Percentiles rank a stretch among this genome's conserved stretches.
phyloP scores from a whole-genome alignment of 257 asterid species.

The Nicotiana undulata region DNA sequence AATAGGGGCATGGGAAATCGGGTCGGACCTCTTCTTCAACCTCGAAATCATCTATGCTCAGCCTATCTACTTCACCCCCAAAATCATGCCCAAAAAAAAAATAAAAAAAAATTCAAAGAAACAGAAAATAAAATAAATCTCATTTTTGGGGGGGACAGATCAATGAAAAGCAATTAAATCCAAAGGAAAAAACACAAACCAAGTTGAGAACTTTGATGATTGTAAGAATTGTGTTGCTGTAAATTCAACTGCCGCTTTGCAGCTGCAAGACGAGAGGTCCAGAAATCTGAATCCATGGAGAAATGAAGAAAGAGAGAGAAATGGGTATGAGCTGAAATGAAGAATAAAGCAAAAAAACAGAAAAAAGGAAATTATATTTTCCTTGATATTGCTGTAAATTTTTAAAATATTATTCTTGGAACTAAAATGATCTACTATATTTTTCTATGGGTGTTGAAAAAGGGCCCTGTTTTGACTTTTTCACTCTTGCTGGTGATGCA shows the following conservation, averaged over 20 bases:
- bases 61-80: conserved; percentile 40
- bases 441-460: background rate
- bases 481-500: background rate
- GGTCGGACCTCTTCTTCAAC: conserved; percentile 72
- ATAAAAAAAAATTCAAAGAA: background rate
- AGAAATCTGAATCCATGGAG: conserved; percentile 74
- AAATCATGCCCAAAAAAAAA: background rate
- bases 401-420: background rate
- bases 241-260: conserved; percentile 67
- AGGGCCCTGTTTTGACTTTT: background rate
- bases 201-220: conserved; percentile 35
- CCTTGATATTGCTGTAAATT: background rate
- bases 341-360: background rate
- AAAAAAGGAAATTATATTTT: background rate
- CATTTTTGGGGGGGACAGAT: background rate
- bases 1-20: conserved; percentile 75
- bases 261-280: conserved; percentile 69
- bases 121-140: background rate
- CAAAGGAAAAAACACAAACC: conserved; percentile 32
- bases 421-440: background rate
- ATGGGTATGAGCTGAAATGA: conserved; percentile 13
- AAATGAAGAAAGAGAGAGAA: background rate
- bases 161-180: background rate
- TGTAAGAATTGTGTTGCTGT: conserved; percentile 35
- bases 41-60: conserved; percentile 56